Evolutionary conservation across 2,329 filamentous ascomycete genomes (phyloP).

Genomic region (Didymella pomorum): DNA sequence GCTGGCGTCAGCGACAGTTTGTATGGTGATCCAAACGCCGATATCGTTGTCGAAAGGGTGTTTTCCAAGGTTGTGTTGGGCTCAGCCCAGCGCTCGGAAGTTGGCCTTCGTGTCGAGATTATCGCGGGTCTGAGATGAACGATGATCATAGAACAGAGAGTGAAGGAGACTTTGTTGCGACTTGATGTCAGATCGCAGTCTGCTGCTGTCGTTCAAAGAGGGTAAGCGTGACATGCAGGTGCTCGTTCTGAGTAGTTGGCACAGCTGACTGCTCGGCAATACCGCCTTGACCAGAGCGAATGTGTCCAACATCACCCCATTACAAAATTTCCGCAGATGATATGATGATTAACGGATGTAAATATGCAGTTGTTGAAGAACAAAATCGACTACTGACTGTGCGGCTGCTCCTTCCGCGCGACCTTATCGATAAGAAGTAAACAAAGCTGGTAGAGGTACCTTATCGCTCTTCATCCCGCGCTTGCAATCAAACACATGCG

Average conservation of each 20-base stretch:
- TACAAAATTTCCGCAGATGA: neutral
- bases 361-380: too few species aligned
- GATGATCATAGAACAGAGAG: too few species aligned
- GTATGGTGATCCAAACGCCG: too few species aligned
- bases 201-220: neutral
- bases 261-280: neutral
- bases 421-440: conserved; percentile 4
- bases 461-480: neutral
- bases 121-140: too few species aligned
- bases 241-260: neutral
- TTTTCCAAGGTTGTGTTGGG: too few species aligned
- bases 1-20: too few species aligned
- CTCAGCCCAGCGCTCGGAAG: neutral
- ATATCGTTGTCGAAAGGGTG: too few species aligned
- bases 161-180: neutral
- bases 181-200: neutral
- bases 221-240: conserved; percentile 11
- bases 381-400: too few species aligned
- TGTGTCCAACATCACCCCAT: neutral
- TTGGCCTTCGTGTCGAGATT: too few species aligned
- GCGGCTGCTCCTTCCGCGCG: neutral
- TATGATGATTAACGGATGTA: too few species aligned
- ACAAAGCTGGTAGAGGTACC: neutral
- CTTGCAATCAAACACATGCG: neutral
- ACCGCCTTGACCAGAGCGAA: neutral